Percentiles rank a stretch among this genome's conserved stretches.
These are phyloP conservation scores for Alternaria metachromatica DNA, from an alignment of 2,329 filamentous ascomycete genomes.

Conservation along the genomic window DNA sequence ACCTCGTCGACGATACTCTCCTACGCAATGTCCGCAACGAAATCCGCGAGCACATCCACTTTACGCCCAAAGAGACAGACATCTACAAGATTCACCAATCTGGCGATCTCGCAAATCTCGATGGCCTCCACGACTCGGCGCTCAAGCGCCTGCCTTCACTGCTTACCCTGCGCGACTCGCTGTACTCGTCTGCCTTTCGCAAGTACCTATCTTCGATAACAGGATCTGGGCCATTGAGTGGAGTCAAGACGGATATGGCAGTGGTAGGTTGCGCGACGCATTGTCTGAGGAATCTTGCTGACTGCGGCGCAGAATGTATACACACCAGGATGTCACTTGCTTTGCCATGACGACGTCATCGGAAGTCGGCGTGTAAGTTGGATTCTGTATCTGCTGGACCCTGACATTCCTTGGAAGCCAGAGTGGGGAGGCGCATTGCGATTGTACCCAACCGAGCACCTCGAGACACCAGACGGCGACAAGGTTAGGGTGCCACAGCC, in stretches of 20 bases:
- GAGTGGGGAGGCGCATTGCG: conserved; percentile 93
- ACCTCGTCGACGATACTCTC: conserved; percentile 79
- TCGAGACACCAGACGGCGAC: conserved; percentile 71
- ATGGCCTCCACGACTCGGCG: conserved; percentile 87
- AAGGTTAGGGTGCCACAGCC: conserved; percentile 81
- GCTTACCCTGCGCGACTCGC: conserved; percentile 87
- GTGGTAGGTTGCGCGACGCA: conserved; percentile 59
- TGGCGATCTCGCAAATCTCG: conserved; percentile 93
- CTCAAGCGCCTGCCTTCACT: conserved; percentile 86
- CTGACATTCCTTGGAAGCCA: conserved; percentile 86
- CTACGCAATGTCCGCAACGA: conserved; percentile 87
- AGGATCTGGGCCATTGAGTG: conserved; percentile 83
- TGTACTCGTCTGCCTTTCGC: conserved; percentile 91
- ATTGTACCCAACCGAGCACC: conserved; percentile 75
- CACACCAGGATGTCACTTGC: conserved; percentile 90
- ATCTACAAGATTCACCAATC: conserved; percentile 99
- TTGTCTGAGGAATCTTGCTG: conserved; percentile 10
- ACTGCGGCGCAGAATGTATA: conserved; percentile 73
- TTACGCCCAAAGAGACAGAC: conserved; percentile 98
- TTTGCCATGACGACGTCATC: conserved; percentile 99
- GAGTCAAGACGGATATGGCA: conserved; percentile 97
- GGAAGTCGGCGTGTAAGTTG: conserved; percentile 96
- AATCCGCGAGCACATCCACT: conserved; percentile 88
- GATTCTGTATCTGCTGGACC: conserved; percentile 93
- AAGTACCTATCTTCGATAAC: conserved; percentile 88